Evolutionary conservation across 1,284 basidiomycete genomes (phyloP).

Genomic region (Ceratobasidium sp.): DNA sequence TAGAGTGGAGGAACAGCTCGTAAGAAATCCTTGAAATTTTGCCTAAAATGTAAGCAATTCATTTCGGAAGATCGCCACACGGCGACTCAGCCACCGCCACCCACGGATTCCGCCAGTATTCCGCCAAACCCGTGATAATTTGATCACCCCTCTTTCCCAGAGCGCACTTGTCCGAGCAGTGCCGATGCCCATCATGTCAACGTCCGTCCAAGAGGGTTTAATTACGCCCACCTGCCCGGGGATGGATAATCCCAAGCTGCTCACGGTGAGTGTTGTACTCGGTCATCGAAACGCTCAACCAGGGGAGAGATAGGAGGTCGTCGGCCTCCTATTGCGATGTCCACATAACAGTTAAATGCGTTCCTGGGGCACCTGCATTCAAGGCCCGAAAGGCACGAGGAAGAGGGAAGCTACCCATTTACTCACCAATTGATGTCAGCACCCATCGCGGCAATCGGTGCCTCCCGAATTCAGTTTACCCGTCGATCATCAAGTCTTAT

Average conservation of each 20-base stretch:
- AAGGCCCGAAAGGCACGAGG: constrained; percentile 12
- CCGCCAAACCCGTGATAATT: neutral
- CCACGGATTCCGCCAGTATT: neutral
- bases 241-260: neutral
- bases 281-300: neutral
- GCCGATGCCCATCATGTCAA: neutral
- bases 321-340: neutral
- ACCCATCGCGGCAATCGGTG: neutral
- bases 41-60: neutral
- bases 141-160: neutral
- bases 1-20: neutral
- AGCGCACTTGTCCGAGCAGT: neutral
- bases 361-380: neutral
- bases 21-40: neutral
- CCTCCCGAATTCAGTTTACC: constrained; percentile 17
- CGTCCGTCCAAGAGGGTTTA: neutral
- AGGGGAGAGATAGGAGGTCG: neutral
- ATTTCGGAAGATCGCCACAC: neutral
- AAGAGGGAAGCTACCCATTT: neutral
- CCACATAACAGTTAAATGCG: neutral
- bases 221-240: neutral
- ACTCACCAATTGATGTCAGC: neutral
- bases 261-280: neutral
- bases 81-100: neutral
- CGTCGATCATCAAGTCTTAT: neutral